Evolutionary conservation across 768 basidiomycete species (phyloP), one percentile per base, ranked within the genome.

Genomic region (Antrodiella citrinella): DNA sequence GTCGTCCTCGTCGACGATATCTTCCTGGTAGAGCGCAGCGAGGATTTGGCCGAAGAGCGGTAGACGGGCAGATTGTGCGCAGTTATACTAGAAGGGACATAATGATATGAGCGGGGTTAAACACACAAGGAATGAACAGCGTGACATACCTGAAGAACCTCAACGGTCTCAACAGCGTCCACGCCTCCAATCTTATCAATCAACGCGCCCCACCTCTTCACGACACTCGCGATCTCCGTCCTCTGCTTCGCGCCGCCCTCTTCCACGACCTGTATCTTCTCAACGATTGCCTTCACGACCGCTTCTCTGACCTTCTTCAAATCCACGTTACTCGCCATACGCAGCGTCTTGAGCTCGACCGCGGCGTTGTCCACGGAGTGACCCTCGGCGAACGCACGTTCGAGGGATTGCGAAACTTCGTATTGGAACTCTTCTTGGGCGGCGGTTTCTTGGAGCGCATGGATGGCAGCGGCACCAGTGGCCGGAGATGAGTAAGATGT

Each of bases 261-360:
- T 2, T 77, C 76, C 1, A 82, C 72, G 39, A 91, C 67, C 45
- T 70, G 71, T 43, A 93, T 83, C 52, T 77, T 77, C 52, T 82
- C 80, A 49, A 95, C 82, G 51, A 98, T 75, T 35, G 82, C 87
- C n/a, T 76, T 76, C 30, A 97, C 74, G n/a, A 97, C 90, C 13
- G 86, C 87, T 65, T 93, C 86, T 47, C 88, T 76, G 13, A 96
- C 93, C 46, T 82, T 75, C n/a, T 76, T 77, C 18, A 96, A 75
- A 10, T 89, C 79, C 22, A 97, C 95, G 59, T 97, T 98, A 60
- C 86, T 89, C 26, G 92, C 91, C 91, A 98, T 95, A 45, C 94
- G 87, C 42, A 99, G 77, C 41, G 95, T 96, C 70, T 95, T 92
- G 52, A 98, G 76, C 64, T 98, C 95, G 54, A 98, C 86, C 0